A percentile compares a stretch with the other conserved stretches of the same genome.
These are phyloP conservation scores for Tephrocybe sp. DNA, from an alignment of 768 basidiomycete species.

Conservation along the genomic window DNA sequence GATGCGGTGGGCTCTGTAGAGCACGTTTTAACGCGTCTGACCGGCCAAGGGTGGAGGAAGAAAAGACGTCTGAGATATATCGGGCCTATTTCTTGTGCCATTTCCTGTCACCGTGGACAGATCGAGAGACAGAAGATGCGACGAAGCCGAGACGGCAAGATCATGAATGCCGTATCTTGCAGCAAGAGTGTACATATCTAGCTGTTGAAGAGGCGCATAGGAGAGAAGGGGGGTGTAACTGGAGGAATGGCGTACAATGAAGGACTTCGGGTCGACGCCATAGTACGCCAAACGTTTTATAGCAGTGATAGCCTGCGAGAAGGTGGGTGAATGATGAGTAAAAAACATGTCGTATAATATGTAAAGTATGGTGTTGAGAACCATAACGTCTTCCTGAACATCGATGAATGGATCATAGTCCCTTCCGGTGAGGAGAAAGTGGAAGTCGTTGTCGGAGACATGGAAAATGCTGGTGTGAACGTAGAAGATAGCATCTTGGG, in stretches of 20 bases:
- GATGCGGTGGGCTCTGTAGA: conserved; percentile 27
- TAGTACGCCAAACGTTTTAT: too few relatives aligned
- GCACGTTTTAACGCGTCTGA: conserved; percentile 25
- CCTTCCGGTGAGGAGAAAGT: too few relatives aligned
- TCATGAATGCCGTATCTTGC: conserved; percentile 19
- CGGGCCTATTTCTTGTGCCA: conserved; percentile 25
- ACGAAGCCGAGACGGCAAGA: conserved; percentile 8
- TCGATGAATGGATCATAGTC: too few relatives aligned
- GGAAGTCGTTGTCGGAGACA: neutral
- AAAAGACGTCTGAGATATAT: conserved; percentile 28
- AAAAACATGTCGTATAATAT: too few relatives aligned
- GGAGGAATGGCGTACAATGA: conserved; percentile 17
- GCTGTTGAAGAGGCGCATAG: conserved; percentile 1
- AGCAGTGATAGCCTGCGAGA: too few relatives aligned
- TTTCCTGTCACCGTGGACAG: conserved; percentile 24
- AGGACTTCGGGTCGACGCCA: conserved; percentile 10
- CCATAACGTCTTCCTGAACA: too few relatives aligned
- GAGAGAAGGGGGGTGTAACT: conserved; percentile 8
- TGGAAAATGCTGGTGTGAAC: conserved; percentile 19
- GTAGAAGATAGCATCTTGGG: conserved; percentile 30
- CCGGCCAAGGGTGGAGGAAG: conserved; percentile 22
- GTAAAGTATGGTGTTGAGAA: too few relatives aligned
- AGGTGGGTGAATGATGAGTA: too few relatives aligned
- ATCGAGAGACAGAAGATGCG: conserved; percentile 24
- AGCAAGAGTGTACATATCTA: conserved; percentile 14